Base-by-base conservation (phyloP, 2,329 filamentous ascomycete genomes). In the Fusarium sp. region DNA sequence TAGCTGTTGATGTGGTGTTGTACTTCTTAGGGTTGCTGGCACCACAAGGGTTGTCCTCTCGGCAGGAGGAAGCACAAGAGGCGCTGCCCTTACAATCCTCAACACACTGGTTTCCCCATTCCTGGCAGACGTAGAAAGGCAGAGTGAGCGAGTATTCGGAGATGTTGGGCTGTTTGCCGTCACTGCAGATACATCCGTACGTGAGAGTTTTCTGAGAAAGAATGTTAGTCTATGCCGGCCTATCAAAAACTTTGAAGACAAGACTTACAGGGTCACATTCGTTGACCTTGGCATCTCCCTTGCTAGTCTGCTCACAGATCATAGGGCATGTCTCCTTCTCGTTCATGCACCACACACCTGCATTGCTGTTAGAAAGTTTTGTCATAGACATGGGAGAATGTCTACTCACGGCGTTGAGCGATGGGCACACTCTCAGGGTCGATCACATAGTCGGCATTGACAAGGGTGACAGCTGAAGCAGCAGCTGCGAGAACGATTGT, bases 91-190 rank as follows among this genome's bases (percentile, higher is more conserved):
- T 82, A 80, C 92, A 94, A 62, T 67, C 80, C 4, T 71, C 76
- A 15, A 91, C 89, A 78, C 91, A 94, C 80, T 93, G 87, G 78
- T 83, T 88, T 74, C 88, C 90, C 85, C 87, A 93, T 80, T 91
- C 85, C 48, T 85, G 85, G 86, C 92, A 96, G 74, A 90, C 85
- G 82, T 90, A 93, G 86, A 89, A 95, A 34, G 93, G 92, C 27
- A 96, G 84, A 2, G 92, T 94, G 73, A 93, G 85, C 22, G 90
- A 91, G 86, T 91, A 96, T 80, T 94, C 86, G 75, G 90, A 88
- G 51, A 93, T 81, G 81, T 94, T 94, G 72, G 92, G 92, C 55
- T 86, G 81, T 67, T 85, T 78, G 77, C 88, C 87, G 77, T 91
- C 85, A 68, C 85, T 84, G 83, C 92, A 96, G 73, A 93, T 83